Conservation (phyloP, 148 eudicot species). For the Pharnaceum exiguum region DNA sequence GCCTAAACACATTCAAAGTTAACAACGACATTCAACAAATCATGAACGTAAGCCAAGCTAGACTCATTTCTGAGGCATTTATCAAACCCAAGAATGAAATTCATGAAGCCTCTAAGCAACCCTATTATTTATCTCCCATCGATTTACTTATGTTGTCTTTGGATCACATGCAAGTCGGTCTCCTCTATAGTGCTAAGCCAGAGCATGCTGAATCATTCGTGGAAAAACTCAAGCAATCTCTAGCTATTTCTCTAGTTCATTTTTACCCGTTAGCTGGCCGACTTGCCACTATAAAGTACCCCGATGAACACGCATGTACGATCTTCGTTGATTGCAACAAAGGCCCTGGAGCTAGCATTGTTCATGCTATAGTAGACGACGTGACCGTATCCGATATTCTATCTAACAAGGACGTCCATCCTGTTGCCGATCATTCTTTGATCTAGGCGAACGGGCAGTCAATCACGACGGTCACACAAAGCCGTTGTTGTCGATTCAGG, state of each 20-base stretch:
- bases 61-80: too few species aligned
- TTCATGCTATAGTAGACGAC: slow-evolving; percentile 26
- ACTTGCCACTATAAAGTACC: neutral
- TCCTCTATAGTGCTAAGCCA: neutral
- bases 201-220: neutral
- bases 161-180: slow-evolving; percentile 3
- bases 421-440: slow-evolving; percentile 20
- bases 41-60: too few species aligned
- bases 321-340: slow-evolving; percentile 24
- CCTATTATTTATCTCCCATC: neutral
- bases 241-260: neutral
- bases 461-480: slow-evolving; percentile 34
- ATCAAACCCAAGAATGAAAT: too few species aligned
- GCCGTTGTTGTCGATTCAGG: slow-evolving; percentile 38
- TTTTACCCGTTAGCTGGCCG: slow-evolving; percentile 2
- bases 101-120: slow-evolving; percentile 4
- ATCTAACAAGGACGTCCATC: slow-evolving; percentile 17
- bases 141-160: neutral
- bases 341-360: slow-evolving; percentile 29
- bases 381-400: slow-evolving; percentile 7
- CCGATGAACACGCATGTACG: neutral
- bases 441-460: slow-evolving; percentile 4
- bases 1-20: too few species aligned
- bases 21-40: too few species aligned
- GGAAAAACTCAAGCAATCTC: neutral